phyloP scores from a whole-genome alignment of 2,329 filamentous ascomycete genomes.

The Ilyonectria destructans region DNA sequence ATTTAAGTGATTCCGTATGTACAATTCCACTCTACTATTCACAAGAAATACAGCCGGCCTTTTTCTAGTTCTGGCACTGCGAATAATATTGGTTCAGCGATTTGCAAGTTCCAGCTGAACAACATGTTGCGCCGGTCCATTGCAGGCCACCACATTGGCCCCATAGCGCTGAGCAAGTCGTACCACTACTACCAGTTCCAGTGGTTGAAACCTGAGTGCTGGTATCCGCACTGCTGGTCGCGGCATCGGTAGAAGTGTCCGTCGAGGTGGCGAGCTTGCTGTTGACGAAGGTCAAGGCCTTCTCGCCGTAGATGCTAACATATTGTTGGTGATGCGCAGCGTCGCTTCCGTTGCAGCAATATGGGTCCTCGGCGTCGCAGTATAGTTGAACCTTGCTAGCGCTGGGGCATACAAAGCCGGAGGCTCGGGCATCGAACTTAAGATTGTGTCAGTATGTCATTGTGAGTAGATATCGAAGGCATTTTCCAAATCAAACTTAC shows the following conservation, averaged over 20 bases:
- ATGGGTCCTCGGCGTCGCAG: slow-evolving; percentile 76
- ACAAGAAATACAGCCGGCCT: no score
- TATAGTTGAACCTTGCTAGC: slow-evolving; percentile 73
- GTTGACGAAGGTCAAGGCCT: slow-evolving; percentile 74
- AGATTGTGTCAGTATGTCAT: background rate
- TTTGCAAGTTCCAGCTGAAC: slow-evolving; percentile 32
- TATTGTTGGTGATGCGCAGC: slow-evolving; percentile 75
- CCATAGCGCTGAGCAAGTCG: slow-evolving; percentile 28
- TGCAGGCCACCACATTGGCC: slow-evolving; percentile 29
- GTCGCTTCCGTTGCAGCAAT: slow-evolving; percentile 77
- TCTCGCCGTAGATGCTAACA: slow-evolving; percentile 73
- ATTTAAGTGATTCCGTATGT: no score
- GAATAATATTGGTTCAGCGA: slow-evolving; percentile 32
- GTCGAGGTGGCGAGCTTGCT: slow-evolving; percentile 46
- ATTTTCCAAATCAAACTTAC: slow-evolving; percentile 59
- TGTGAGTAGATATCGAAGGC: background rate
- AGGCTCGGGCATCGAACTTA: slow-evolving; percentile 74
- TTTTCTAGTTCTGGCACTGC: slow-evolving; percentile 30
- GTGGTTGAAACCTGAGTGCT: background rate
- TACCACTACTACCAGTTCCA: background rate
- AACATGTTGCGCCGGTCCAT: slow-evolving; percentile 36
- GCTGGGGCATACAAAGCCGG: slow-evolving; percentile 71
- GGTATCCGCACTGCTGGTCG: background rate
- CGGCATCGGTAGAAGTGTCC: slow-evolving; percentile 62
- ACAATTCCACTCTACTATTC: no score